A percentile compares a stretch with the other conserved stretches of the same genome.
Evolutionary conservation across 768 basidiomycete genomes (phyloP).

Genomic region (Coprinellus micaceus): DNA sequence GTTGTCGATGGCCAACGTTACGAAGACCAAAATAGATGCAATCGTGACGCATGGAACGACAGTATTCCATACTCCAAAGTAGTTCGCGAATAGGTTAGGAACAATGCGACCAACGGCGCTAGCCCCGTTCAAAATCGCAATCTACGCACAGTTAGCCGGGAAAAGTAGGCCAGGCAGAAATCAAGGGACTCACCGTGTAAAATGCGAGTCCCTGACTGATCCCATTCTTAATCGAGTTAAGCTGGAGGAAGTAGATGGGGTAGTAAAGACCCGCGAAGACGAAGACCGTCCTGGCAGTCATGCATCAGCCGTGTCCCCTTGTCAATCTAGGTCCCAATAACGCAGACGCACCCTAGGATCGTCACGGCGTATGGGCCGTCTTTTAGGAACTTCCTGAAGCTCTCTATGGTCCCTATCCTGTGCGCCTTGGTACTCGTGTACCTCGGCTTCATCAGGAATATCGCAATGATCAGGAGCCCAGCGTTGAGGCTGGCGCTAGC

Average conservation of each 20-base stretch:
- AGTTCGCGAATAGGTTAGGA: conserved; percentile 38
- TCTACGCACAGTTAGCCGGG: conserved; percentile 21
- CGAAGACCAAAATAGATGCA: conserved; percentile 37
- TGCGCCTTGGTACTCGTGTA: conserved; percentile 34
- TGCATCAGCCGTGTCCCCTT: background rate
- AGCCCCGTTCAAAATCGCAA: conserved; percentile 51
- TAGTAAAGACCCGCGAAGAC: conserved; percentile 41
- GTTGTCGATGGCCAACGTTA: conserved; percentile 37
- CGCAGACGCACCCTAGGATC: conserved; percentile 33
- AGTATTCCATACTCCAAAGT: conserved; percentile 39
- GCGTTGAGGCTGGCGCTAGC: conserved; percentile 43
- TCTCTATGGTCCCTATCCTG: conserved; percentile 23
- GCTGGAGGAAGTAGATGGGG: conserved; percentile 55
- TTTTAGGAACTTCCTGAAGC: conserved; percentile 32
- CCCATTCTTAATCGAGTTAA: conserved; percentile 47
- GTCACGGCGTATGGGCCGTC: conserved; percentile 44
- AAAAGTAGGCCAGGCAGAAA: background rate
- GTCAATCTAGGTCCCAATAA: background rate
- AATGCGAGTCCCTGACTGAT: conserved; percentile 48
- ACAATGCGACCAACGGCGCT: conserved; percentile 45
- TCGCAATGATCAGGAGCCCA: conserved; percentile 33
- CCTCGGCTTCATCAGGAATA: conserved; percentile 40
- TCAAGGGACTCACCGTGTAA: conserved; percentile 41
- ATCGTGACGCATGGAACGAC: conserved; percentile 30
- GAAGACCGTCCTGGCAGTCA: conserved; percentile 26